Conservation (phyloP, 495 filamentous ascomycete genomes). For the Annulohypoxylon bovei region DNA sequence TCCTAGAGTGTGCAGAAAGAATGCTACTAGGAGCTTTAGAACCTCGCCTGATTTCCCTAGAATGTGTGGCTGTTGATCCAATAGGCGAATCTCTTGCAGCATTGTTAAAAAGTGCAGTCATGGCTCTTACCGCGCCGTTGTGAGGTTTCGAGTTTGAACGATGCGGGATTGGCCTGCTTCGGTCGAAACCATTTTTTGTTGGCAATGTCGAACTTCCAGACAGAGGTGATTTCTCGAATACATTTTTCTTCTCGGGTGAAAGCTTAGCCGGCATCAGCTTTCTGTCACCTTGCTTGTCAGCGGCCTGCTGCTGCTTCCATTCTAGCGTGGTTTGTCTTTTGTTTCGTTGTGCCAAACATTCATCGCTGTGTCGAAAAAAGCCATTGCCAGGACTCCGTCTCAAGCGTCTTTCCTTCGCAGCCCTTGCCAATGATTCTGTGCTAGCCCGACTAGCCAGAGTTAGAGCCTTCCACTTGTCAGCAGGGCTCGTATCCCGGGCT, state of each 20-base stretch:
- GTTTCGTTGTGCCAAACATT: constrained; percentile 2
- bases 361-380: constrained; percentile 21
- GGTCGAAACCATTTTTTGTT: constrained; percentile 7
- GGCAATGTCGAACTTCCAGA: background rate
- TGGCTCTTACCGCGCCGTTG: constrained; percentile 53
- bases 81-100: constrained; percentile 30
- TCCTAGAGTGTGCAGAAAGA: constrained; percentile 41
- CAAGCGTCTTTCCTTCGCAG: constrained; percentile 42
- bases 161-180: constrained; percentile 5
- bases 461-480: constrained; percentile 36
- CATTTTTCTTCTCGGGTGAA: constrained; percentile 21
- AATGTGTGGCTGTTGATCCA: background rate
- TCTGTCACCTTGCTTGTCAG: background rate
- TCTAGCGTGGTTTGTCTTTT: constrained; percentile 8
- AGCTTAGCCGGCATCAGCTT: constrained; percentile 13
- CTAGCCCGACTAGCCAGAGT: constrained; percentile 34
- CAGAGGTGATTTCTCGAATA: constrained; percentile 10
- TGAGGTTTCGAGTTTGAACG: constrained; percentile 37
- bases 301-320: constrained; percentile 17
- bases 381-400: constrained; percentile 27
- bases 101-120: constrained; percentile 57
- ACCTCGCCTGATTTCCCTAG: background rate
- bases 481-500: background rate
- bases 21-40: constrained; percentile 34
- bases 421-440: constrained; percentile 36